These are phyloP conservation scores for Sutorius australiensis DNA, from an alignment of 768 basidiomycete genomes.

Conservation along the genomic window DNA sequence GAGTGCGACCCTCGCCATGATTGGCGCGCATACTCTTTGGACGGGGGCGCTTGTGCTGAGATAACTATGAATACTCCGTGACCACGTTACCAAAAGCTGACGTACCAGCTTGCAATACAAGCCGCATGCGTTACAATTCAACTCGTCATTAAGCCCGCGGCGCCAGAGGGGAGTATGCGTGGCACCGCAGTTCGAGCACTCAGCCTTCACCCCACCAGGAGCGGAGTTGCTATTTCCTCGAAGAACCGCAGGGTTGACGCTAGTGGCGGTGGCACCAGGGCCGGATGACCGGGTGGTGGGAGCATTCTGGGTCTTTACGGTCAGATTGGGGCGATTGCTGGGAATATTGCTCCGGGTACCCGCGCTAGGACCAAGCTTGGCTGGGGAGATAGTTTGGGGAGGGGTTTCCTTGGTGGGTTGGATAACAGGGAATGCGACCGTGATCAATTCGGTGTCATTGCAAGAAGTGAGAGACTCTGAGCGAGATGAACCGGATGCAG, in stretches of 20 bases:
- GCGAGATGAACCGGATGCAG: constrained; percentile 8
- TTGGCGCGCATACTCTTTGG: constrained; percentile 83
- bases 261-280: constrained; percentile 63
- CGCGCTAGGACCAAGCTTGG: constrained; percentile 54
- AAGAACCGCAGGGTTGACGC: constrained; percentile 44
- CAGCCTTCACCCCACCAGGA: constrained; percentile 66
- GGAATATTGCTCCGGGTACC: constrained; percentile 46
- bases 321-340: constrained; percentile 53
- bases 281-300: constrained; percentile 51
- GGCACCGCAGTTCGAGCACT: constrained; percentile 85
- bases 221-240: constrained; percentile 36
- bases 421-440: constrained; percentile 32
- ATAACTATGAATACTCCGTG: not conserved
- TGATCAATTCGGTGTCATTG: constrained; percentile 4
- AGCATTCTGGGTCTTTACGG: constrained; percentile 51
- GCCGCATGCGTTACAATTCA: constrained; percentile 88
- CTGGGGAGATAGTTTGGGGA: constrained; percentile 55
- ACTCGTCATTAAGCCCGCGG: constrained; percentile 79
- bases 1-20: constrained; percentile 68
- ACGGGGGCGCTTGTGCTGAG: constrained; percentile 80
- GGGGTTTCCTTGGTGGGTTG: constrained; percentile 38
- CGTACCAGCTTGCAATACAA: constrained; percentile 81
- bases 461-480: constrained; percentile 10
- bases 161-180: constrained; percentile 88
- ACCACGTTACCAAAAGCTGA: constrained; percentile 6